Evolutionary conservation across 2,329 filamentous ascomycete species (phyloP), one percentile per base, ranked within the genome.

Genomic region (Keithomyces neogunnii): DNA sequence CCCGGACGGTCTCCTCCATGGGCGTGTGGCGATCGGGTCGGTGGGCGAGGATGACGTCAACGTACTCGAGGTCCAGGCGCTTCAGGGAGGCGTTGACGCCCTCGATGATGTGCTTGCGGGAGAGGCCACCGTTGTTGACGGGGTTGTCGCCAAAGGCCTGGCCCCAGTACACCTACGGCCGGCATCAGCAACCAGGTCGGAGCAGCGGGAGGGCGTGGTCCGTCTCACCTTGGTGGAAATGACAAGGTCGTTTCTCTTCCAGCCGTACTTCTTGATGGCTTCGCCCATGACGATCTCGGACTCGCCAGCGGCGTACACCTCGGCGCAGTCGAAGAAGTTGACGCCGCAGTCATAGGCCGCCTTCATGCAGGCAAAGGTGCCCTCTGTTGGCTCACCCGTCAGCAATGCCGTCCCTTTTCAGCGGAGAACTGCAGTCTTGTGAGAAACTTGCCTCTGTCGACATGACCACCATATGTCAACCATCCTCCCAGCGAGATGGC

Each of bases 381-480:
- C 66, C 61, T 71, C 69, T 56, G 11, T 29, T 3, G 11, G 6
- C 10, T 10, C 33, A 35, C 30, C 7, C 45, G 46, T 59, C 43
- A 61, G 53, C 8, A 46, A 19, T 26, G 29, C 30, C n/a, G 32
- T n/a, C 19, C 19, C 11, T 3, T 38, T 38, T n/a, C 7, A 31
- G 28, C 3, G 26, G 4, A 38, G 5, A 42, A 29, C 26, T 30
- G 8, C 3, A 9, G 47, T 29, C 47, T 30, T 19, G 11, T 71
- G 19, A 19, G 19, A 19, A 19, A 19, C 19, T 57, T 70, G 82
- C 82, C 80, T 62, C 82, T 78, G 51, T 84, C 81, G 32, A 88
- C 82, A 58, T 88, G 83, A 19, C 85, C 85, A 50, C 86, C 86
- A 57, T 88, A 89, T 1, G 86, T 89, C 49, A 90, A 73, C 84